phyloP scores from a whole-genome alignment of 1,284 basidiomycete genomes.

The Cryptococcus sp. region DNA sequence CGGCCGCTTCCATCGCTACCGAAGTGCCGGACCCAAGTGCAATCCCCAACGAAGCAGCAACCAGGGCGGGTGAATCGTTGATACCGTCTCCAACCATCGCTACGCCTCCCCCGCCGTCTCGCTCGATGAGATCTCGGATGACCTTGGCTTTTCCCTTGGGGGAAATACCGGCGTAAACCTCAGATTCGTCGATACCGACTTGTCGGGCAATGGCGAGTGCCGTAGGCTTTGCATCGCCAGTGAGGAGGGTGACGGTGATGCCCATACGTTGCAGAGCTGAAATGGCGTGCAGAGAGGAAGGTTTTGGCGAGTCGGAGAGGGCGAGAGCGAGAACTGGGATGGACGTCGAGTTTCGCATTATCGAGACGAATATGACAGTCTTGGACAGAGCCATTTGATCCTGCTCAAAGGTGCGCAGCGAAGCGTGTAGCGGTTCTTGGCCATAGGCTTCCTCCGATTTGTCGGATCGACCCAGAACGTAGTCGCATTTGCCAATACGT shows the following conservation, averaged over 20 bases:
- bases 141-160: slow-evolving; percentile 86
- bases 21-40: slow-evolving; percentile 93
- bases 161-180: slow-evolving; percentile 82
- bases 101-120: slow-evolving; percentile 60
- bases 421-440: slow-evolving; percentile 50
- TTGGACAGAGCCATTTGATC: slow-evolving; percentile 66
- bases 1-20: slow-evolving; percentile 95
- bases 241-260: slow-evolving; percentile 83
- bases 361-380: slow-evolving; percentile 76
- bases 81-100: slow-evolving; percentile 99
- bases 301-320: slow-evolving; percentile 76
- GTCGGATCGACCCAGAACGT: slow-evolving; percentile 48
- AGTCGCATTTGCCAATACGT: slow-evolving; percentile 68
- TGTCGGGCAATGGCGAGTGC: slow-evolving; percentile 78
- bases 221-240: slow-evolving; percentile 77
- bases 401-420: slow-evolving; percentile 59
- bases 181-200: slow-evolving; percentile 71
- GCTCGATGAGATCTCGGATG: slow-evolving; percentile 69
- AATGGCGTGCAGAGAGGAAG: slow-evolving; percentile 74
- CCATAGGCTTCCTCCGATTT: slow-evolving; percentile 28
- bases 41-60: slow-evolving; percentile 90
- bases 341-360: slow-evolving; percentile 47
- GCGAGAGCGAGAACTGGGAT: slow-evolving; percentile 65
- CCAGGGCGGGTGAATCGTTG: slow-evolving; percentile 96
- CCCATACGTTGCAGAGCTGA: slow-evolving; percentile 75